These are phyloP conservation scores for Jaenimonas drosophilae DNA, from an alignment of 208 protist genomes.

Conservation along the genomic window DNA sequence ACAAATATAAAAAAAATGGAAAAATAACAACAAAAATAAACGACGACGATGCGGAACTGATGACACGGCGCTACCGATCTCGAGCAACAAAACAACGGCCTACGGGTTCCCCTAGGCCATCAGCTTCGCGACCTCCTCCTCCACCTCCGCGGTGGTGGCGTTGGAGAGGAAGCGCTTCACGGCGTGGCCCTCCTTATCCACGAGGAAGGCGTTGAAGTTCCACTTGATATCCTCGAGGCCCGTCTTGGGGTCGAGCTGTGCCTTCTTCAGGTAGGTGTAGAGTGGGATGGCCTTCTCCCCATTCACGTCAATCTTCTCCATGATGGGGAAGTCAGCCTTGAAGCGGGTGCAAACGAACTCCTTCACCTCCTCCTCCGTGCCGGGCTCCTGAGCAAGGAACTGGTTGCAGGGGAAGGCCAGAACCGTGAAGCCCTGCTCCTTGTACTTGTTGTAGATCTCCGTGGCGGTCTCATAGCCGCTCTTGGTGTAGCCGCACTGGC, in stretches of 20 bases:
- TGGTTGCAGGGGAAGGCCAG: conserved; percentile 90
- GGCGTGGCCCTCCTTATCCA: conserved; percentile 55
- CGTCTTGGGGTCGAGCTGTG: conserved; percentile 36
- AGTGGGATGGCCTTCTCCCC: conserved; percentile 69
- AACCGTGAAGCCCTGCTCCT: conserved; percentile 71
- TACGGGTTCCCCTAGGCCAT: not conserved
- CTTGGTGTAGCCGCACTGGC: conserved; percentile 81
- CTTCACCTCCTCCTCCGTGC: conserved; percentile 49
- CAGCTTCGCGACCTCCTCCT: conserved; percentile 39
- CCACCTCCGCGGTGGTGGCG: conserved; percentile 31
- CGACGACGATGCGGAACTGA: not conserved
- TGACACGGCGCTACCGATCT: too few relatives aligned
- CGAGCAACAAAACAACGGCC: too few relatives aligned
- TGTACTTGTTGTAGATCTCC: conserved; percentile 39
- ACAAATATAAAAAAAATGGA: not conserved
- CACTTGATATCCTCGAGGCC: conserved; percentile 78
- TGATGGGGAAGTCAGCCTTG: conserved; percentile 76
- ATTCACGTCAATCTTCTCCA: conserved; percentile 90
- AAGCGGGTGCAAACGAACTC: conserved; percentile 51
- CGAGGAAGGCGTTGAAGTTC: conserved; percentile 93
- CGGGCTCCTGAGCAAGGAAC: conserved; percentile 76
- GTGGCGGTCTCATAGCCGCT: conserved; percentile 10
- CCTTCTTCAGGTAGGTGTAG: conserved; percentile 76
- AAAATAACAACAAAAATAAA: conserved; percentile 5
- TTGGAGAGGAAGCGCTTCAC: conserved; percentile 56